A percentile compares a stretch with the other conserved stretches of the same genome.
Evolutionary conservation across 257 asterid genomes (phyloP).

Genomic region (Penstemon newberryi): DNA sequence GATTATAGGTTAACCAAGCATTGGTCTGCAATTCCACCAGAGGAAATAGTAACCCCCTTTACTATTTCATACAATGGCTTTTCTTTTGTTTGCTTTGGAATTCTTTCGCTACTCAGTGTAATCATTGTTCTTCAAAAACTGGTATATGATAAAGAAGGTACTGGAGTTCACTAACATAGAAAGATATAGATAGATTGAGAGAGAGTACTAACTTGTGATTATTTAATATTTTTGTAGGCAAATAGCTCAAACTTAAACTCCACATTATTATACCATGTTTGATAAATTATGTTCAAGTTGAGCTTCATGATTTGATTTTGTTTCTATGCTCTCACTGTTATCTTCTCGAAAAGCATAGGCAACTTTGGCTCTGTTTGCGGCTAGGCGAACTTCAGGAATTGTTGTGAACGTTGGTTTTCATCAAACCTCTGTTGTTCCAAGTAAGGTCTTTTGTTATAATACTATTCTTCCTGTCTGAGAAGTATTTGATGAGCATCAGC

Average conservation of each 20-base stretch:
- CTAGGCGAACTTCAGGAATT: conserved; percentile 84
- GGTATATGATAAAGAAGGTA: too few relatives aligned
- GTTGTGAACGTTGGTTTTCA: conserved; percentile 93
- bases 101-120: too few relatives aligned
- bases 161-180: too few relatives aligned
- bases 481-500: conserved; percentile 17
- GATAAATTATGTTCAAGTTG: conserved; percentile 19
- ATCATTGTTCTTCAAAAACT: too few relatives aligned
- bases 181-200: too few relatives aligned
- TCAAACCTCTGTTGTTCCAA: conserved; percentile 89
- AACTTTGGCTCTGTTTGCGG: conserved; percentile 87
- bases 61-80: too few relatives aligned
- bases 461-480: conserved; percentile 4
- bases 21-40: too few relatives aligned
- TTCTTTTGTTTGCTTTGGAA: too few relatives aligned
- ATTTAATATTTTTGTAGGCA: conserved; percentile 1
- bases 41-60: too few relatives aligned
- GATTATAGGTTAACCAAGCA: background rate
- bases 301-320: conserved; percentile 17
- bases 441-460: conserved; percentile 42
- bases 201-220: background rate
- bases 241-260: background rate
- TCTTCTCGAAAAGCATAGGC: conserved; percentile 53
- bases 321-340: background rate
- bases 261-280: conserved; percentile 4